Evolutionary conservation across 1,284 basidiomycete genomes (phyloP).

Genomic region (Lignosus rhinocerotis): DNA sequence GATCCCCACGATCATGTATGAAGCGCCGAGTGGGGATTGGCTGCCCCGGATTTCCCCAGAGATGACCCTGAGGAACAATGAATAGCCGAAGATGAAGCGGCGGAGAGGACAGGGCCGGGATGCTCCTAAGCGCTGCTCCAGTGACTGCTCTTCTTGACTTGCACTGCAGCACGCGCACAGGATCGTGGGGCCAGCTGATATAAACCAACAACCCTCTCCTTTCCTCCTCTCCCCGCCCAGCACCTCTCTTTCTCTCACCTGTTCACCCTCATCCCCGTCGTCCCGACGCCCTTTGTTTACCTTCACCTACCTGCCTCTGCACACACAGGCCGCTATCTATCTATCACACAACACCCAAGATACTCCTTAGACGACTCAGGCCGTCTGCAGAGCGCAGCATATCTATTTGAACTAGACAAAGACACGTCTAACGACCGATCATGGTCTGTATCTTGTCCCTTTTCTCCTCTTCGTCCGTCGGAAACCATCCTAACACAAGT

Average conservation of each 20-base stretch:
- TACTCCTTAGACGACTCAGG: not conserved
- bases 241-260: not conserved
- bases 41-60: conserved; percentile 2
- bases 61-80: not conserved
- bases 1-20: not conserved
- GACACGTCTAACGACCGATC: not conserved
- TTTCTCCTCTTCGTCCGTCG: not conserved
- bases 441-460: conserved; percentile 8
- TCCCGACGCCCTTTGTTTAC: not conserved
- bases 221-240: not conserved
- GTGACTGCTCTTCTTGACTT: too few relatives aligned
- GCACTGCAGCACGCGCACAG: not conserved
- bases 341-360: not conserved
- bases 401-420: conserved; percentile 6
- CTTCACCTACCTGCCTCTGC: not conserved
- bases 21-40: not conserved
- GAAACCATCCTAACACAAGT: not conserved
- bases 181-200: conserved; percentile 21
- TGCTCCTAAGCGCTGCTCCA: conserved; percentile 1
- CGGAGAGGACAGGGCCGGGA: not conserved
- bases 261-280: not conserved
- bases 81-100: not conserved
- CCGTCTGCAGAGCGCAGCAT: not conserved
- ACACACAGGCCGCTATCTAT: conserved; percentile 7
- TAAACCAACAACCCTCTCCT: conserved; percentile 6